phyloP scores from a whole-genome alignment of 805 yeast genomes.

The Candida multigemmis region DNA sequence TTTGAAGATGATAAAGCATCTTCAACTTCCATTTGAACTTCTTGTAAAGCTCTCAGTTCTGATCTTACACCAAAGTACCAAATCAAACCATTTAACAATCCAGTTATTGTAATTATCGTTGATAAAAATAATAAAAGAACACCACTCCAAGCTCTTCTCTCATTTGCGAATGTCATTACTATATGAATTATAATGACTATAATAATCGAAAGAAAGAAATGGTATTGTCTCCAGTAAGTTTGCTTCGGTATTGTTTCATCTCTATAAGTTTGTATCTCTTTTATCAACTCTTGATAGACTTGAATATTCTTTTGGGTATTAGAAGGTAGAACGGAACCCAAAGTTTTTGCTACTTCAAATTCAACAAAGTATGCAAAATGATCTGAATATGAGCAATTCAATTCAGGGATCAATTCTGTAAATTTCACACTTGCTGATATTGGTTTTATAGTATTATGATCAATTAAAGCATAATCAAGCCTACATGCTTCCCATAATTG shows the following conservation, averaged over 20 bases:
- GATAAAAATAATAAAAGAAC: slow-evolving; percentile 56
- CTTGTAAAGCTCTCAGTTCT: slow-evolving; percentile 71
- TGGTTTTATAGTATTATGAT: slow-evolving; percentile 42
- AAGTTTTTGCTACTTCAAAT: slow-evolving; percentile 10
- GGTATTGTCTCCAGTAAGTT: slow-evolving; percentile 52
- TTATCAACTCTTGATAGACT: slow-evolving; percentile 27
- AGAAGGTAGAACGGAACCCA: slow-evolving; percentile 1
- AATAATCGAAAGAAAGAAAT: slow-evolving; percentile 48
- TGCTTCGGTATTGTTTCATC: slow-evolving; percentile 47
- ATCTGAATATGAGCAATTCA: slow-evolving; percentile 66
- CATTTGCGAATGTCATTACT: slow-evolving; percentile 51
- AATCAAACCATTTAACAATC: slow-evolving; percentile 67
- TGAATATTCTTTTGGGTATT: slow-evolving; percentile 10
- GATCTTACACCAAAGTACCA: slow-evolving; percentile 71
- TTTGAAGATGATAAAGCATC: no score
- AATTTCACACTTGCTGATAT: slow-evolving; percentile 63
- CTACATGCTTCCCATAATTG: slow-evolving; percentile 68
- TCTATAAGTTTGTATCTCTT: slow-evolving; percentile 33
- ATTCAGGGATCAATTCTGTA: slow-evolving; percentile 55
- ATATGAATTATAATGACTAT: slow-evolving; percentile 2
- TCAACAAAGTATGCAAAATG: slow-evolving; percentile 73
- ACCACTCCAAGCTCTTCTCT: slow-evolving; percentile 50
- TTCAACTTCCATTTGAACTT: slow-evolving; percentile 72
- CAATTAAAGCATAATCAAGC: slow-evolving; percentile 82
- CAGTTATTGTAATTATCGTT: slow-evolving; percentile 51